These are phyloP conservation scores for Clitopilus hobsonii DNA, from an alignment of 768 basidiomycete species.

Conservation along the genomic window DNA sequence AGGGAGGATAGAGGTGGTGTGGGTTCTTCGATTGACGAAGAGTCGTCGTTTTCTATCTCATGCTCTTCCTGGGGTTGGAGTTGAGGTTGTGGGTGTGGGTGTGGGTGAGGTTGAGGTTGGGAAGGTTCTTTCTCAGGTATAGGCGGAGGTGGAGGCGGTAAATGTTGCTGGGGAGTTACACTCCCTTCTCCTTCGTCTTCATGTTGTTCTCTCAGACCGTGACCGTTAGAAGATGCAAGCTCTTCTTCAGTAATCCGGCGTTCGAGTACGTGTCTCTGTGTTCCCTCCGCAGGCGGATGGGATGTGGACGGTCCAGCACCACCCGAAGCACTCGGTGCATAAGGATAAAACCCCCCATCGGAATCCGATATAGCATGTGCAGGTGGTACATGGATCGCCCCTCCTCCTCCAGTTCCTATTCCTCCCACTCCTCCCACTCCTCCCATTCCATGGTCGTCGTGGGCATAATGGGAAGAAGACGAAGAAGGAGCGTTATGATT, in stretches of 20 bases:
- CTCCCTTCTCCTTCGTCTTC: too few species aligned
- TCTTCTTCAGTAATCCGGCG: conserved; percentile 30
- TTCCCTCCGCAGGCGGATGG: not conserved
- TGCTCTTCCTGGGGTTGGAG: conserved; percentile 7
- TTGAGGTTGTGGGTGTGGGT: not conserved
- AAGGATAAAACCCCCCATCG: not conserved
- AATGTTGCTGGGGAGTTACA: too few species aligned
- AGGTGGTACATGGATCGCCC: conserved; percentile 35
- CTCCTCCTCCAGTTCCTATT: conserved; percentile 6
- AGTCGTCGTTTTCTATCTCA: conserved; percentile 17
- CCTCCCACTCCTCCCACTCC: not conserved
- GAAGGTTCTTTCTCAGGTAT: not conserved
- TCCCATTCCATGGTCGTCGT: not conserved
- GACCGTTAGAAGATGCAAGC: conserved; percentile 3
- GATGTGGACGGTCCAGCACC: conserved; percentile 2
- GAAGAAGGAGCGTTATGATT: not conserved
- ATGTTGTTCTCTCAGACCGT: too few species aligned
- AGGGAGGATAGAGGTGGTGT: conserved; percentile 25
- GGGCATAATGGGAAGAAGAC: not conserved
- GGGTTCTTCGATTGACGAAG: conserved; percentile 30
- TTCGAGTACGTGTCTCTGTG: conserved; percentile 19
- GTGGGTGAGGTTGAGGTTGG: not conserved
- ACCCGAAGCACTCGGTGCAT: not conserved
- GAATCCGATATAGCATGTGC: conserved; percentile 41
- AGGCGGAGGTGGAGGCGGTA: not conserved